A percentile compares a stretch with the other conserved stretches of the same genome.
phyloP scores from a whole-genome alignment of 164 flowering plant genomes.

The Houttuynia cordata region DNA sequence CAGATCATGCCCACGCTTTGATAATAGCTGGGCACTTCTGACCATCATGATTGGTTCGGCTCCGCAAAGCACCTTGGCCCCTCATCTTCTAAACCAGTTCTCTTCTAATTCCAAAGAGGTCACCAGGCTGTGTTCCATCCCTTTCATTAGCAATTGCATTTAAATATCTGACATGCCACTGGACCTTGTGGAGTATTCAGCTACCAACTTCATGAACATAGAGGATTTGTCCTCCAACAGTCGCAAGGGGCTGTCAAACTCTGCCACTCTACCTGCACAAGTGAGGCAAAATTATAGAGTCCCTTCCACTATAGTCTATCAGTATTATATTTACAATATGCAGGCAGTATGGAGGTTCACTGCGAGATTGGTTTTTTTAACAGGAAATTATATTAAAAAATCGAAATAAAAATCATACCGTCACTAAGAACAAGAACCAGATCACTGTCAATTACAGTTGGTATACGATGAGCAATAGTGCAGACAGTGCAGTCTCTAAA shows the following conservation, averaged over 20 bases:
- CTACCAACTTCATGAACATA: slow-evolving; percentile 78
- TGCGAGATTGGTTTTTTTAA: no score
- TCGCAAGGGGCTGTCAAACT: slow-evolving; percentile 70
- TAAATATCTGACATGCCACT: slow-evolving; percentile 64
- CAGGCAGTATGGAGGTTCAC: no score
- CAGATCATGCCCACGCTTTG: not conserved
- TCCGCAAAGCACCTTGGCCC: not conserved
- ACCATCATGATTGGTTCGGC: not conserved
- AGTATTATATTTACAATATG: no score
- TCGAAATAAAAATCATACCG: slow-evolving; percentile 32
- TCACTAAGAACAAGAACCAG: slow-evolving; percentile 94
- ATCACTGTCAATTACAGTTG: slow-evolving; percentile 95
- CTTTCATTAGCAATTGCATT: slow-evolving; percentile 1
- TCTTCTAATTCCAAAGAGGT: not conserved
- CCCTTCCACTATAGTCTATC: not conserved
- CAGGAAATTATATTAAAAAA: not conserved
- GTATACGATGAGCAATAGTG: slow-evolving; percentile 98
- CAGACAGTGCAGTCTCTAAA: slow-evolving; percentile 83
- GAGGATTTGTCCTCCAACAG: slow-evolving; percentile 80
- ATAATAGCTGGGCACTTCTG: not conserved
- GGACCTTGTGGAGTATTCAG: slow-evolving; percentile 84
- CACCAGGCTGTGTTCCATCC: not conserved
- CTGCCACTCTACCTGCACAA: slow-evolving; percentile 80
- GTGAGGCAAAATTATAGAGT: not conserved
- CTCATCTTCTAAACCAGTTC: not conserved